phyloP scores from a whole-genome alignment of 2,329 filamentous ascomycete genomes.

The Zymoseptoria passerinii region DNA sequence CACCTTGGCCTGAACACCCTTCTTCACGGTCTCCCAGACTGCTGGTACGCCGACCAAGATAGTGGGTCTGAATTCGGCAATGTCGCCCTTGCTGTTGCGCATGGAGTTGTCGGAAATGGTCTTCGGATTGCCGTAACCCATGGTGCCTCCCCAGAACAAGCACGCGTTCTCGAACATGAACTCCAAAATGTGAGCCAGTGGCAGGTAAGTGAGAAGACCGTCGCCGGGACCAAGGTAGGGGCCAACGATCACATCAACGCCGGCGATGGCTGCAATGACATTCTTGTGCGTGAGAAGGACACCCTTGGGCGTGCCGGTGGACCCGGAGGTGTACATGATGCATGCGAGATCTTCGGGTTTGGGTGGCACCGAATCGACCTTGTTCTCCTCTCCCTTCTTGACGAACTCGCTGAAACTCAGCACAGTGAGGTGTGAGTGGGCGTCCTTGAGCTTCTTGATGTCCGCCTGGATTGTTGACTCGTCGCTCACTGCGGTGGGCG shows the following conservation, averaged over 20 bases:
- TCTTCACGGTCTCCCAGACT: constrained; percentile 95
- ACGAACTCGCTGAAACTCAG: constrained; percentile 49
- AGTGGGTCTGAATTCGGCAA: constrained; percentile 82
- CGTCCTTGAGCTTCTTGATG: constrained; percentile 46
- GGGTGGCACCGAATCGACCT: constrained; percentile 62
- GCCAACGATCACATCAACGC: constrained; percentile 69
- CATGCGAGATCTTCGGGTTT: constrained; percentile 72
- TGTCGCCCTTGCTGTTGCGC: constrained; percentile 85
- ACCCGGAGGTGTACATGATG: constrained; percentile 76
- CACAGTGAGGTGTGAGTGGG: constrained; percentile 46
- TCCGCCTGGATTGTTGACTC: constrained; percentile 43
- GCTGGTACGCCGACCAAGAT: constrained; percentile 91
- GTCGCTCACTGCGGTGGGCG: constrained; percentile 23
- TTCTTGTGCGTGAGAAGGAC: constrained; percentile 73
- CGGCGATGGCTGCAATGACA: constrained; percentile 73
- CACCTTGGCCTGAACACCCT: constrained; percentile 78
- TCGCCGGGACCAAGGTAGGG: constrained; percentile 71
- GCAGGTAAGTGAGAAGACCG: constrained; percentile 79
- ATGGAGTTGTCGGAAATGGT: constrained; percentile 81
- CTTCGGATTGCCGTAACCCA: constrained; percentile 87
- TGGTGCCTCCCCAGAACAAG: constrained; percentile 78
- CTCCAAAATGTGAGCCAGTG: constrained; percentile 91
- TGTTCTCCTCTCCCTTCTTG: constrained; percentile 55
- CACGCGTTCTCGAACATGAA: constrained; percentile 91
- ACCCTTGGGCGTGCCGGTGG: constrained; percentile 82